Evolutionary conservation across 208 protist species (phyloP).

Genomic region (Trypanosoma conorhini): DNA sequence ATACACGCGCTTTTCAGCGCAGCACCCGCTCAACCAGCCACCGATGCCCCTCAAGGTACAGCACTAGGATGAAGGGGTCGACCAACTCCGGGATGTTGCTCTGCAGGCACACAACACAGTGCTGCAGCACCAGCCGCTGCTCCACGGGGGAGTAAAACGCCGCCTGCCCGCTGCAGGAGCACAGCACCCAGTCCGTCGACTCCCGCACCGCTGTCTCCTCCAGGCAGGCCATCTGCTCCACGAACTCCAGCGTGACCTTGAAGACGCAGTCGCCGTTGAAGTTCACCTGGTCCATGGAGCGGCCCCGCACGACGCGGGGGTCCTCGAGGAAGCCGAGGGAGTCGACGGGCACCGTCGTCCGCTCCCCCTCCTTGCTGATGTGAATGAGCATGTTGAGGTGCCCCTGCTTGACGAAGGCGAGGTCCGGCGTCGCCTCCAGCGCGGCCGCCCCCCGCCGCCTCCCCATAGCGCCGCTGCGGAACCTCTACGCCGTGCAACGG

Average conservation of each 20-base stretch:
- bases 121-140: slow-evolving; percentile 67
- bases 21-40: slow-evolving; percentile 72
- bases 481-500: not conserved
- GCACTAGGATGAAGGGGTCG: slow-evolving; percentile 54
- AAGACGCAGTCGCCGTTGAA: slow-evolving; percentile 62
- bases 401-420: slow-evolving; percentile 61
- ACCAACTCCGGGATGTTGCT: slow-evolving; percentile 60
- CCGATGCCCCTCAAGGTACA: slow-evolving; percentile 49
- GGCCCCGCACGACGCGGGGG: slow-evolving; percentile 42
- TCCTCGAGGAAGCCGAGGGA: slow-evolving; percentile 57
- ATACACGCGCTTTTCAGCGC: slow-evolving; percentile 24
- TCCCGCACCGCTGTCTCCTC: slow-evolving; percentile 79
- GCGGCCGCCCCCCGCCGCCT: slow-evolving; percentile 34
- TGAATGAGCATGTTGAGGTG: slow-evolving; percentile 66
- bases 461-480: slow-evolving; percentile 27
- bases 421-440: slow-evolving; percentile 56
- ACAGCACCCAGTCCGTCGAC: slow-evolving; percentile 79
- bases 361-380: slow-evolving; percentile 36
- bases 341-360: slow-evolving; percentile 35
- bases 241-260: slow-evolving; percentile 75
- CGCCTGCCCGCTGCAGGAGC: slow-evolving; percentile 53
- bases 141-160: slow-evolving; percentile 80
- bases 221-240: slow-evolving; percentile 55
- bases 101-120: slow-evolving; percentile 61
- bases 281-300: slow-evolving; percentile 69